phyloP scores from a whole-genome alignment of 495 filamentous ascomycete genomes.

The Parathielavia appendiculata region DNA sequence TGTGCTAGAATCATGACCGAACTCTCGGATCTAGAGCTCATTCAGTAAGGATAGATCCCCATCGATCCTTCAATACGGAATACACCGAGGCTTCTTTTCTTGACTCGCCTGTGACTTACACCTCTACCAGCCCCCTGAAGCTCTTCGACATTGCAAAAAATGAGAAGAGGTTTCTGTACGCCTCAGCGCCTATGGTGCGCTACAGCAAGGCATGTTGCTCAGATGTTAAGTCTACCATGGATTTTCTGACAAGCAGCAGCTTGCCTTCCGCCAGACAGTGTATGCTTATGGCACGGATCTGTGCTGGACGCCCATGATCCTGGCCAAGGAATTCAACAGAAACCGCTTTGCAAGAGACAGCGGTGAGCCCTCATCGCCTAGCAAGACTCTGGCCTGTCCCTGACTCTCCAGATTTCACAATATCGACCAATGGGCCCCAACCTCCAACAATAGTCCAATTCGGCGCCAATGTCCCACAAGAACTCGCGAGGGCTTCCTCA shows the following conservation, averaged over 20 bases:
- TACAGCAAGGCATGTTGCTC: constrained; percentile 48
- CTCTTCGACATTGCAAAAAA: constrained; percentile 53
- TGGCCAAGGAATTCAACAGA: constrained; percentile 66
- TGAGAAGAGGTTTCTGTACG: constrained; percentile 48
- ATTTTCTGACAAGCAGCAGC: constrained; percentile 26
- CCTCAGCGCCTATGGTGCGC: constrained; percentile 65
- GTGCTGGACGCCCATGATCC: constrained; percentile 66
- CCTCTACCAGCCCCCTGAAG: constrained; percentile 47
- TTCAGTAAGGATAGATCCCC: constrained; percentile 28
- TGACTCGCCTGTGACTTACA: constrained; percentile 13
- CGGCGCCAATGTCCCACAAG: constrained; percentile 49
- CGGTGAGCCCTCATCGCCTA: constrained; percentile 35
- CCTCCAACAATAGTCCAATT: constrained; percentile 60
- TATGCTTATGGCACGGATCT: constrained; percentile 56
- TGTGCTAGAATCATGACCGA: not conserved
- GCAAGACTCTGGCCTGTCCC: not conserved
- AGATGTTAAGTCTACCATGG: not conserved
- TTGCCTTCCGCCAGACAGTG: constrained; percentile 60
- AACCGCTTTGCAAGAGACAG: constrained; percentile 53
- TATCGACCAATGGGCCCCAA: constrained; percentile 41
- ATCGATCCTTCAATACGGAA: not conserved
- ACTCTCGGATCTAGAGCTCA: constrained; percentile 10
- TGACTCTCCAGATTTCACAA: constrained; percentile 32
- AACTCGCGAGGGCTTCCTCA: constrained; percentile 56
- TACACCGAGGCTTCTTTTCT: not conserved